These are phyloP conservation scores for Nemania bipapillata DNA, from an alignment of 2,329 filamentous ascomycete genomes.

Conservation along the genomic window DNA sequence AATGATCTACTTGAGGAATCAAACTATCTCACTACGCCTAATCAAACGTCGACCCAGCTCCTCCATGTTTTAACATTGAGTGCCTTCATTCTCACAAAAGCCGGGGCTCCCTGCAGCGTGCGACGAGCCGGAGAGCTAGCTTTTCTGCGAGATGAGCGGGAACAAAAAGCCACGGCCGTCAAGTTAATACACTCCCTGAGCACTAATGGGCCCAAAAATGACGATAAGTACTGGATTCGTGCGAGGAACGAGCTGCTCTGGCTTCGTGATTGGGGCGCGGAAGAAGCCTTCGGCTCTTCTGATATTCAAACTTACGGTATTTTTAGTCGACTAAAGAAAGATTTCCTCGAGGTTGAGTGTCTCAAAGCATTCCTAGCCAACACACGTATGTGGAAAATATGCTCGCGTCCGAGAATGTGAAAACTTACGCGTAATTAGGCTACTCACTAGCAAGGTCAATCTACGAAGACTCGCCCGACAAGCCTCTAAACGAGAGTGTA, in stretches of 20 bases:
- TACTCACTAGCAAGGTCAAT: constrained; percentile 72
- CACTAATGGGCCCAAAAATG: constrained; percentile 63
- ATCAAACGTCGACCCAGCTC: constrained; percentile 64
- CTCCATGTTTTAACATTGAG: constrained; percentile 72
- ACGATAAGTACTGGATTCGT: constrained; percentile 72
- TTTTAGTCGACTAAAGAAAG: constrained; percentile 68
- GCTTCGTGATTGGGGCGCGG: constrained; percentile 76
- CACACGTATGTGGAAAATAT: constrained; percentile 61
- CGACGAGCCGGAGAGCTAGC: constrained; percentile 70
- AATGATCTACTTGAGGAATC: constrained; percentile 66
- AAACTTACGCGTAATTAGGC: constrained; percentile 56
- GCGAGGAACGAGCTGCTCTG: constrained; percentile 74
- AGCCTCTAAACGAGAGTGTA: constrained; percentile 60
- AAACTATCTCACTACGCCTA: constrained; percentile 74
- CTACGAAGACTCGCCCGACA: constrained; percentile 64
- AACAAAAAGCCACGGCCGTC: constrained; percentile 70
- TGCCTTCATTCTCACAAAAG: constrained; percentile 65
- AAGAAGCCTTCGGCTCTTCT: constrained; percentile 53
- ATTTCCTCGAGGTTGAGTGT: constrained; percentile 75
- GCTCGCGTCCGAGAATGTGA: background rate
- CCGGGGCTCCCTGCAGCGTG: constrained; percentile 63
- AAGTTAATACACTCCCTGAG: constrained; percentile 68
- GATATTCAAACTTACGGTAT: constrained; percentile 59
- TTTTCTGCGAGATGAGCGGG: constrained; percentile 70
- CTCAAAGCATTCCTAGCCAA: constrained; percentile 73